A percentile compares a stretch with the other conserved stretches of the same genome.
These are phyloP conservation scores for Pelargonium hybrid DNA, from an alignment of 441 rosid genomes.

Conservation along the genomic window DNA sequence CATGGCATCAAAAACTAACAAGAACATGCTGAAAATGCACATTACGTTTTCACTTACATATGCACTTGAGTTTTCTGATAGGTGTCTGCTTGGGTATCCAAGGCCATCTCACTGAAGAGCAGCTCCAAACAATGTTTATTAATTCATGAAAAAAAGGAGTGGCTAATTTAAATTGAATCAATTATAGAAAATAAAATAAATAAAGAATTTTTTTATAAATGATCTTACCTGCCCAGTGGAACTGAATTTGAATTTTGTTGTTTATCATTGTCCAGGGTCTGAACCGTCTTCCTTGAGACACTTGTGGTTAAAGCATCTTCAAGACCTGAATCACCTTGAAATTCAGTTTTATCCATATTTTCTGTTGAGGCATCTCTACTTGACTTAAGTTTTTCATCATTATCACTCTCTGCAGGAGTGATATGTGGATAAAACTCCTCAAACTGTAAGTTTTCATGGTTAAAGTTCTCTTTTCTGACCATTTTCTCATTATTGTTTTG, in stretches of 20 bases:
- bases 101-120: background rate
- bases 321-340: conserved; percentile 17
- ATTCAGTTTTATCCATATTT: conserved; percentile 15
- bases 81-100: background rate
- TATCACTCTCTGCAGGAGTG: conserved; percentile 19
- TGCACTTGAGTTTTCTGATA: background rate
- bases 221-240: conserved; percentile 32
- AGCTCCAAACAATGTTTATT: background rate
- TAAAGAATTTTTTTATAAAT: background rate
- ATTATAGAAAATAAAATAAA: background rate
- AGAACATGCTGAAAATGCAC: background rate
- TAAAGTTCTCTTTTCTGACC: conserved; percentile 18
- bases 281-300: conserved; percentile 19
- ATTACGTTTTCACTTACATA: background rate
- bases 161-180: background rate
- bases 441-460: conserved; percentile 19
- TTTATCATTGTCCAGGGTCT: conserved; percentile 22
- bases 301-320: conserved; percentile 21
- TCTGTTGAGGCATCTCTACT: conserved; percentile 21
- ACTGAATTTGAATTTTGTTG: conserved; percentile 20
- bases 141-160: background rate
- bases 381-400: conserved; percentile 22
- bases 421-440: conserved; percentile 23
- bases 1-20: background rate
- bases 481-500: conserved; percentile 14